phyloP scores from a whole-genome alignment of 495 filamentous ascomycete genomes.

The Extremus antarcticus region DNA sequence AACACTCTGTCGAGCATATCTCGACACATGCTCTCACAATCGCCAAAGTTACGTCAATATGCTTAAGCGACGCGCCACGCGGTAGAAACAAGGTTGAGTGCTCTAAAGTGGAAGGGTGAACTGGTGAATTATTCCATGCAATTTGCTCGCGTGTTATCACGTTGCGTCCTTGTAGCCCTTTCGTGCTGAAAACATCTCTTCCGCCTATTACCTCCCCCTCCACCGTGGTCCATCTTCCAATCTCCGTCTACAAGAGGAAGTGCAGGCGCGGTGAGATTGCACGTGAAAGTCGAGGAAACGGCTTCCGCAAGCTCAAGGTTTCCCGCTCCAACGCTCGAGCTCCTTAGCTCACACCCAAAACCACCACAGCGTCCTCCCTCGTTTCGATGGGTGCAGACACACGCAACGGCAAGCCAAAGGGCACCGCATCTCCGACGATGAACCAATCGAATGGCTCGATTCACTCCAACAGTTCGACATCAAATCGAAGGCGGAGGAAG shows the following conservation, averaged over 20 bases:
- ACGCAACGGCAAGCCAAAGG: conserved; percentile 4
- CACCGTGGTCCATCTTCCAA: neutral
- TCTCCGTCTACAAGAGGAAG: neutral
- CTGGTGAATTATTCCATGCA: no score
- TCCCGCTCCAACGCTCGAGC: neutral
- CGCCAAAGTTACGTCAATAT: neutral
- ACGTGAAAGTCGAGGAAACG: neutral
- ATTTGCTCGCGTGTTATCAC: neutral
- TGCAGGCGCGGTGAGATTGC: neutral
- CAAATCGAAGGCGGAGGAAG: conserved; percentile 2
- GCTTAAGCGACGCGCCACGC: neutral
- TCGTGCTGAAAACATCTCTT: no score
- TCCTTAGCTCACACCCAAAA: neutral
- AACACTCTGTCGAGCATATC: no score
- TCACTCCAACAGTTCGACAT: neutral
- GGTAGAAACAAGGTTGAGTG: neutral
- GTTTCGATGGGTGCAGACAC: neutral
- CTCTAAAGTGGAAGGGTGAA: no score
- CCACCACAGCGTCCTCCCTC: no score
- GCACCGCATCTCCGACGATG: neutral
- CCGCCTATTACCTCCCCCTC: neutral
- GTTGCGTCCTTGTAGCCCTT: no score
- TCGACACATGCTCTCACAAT: no score
- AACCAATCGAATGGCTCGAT: conserved; percentile 7
- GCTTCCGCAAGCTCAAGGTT: neutral